phyloP scores from a whole-genome alignment of 441 rosid species.

The Viola pubescens region DNA sequence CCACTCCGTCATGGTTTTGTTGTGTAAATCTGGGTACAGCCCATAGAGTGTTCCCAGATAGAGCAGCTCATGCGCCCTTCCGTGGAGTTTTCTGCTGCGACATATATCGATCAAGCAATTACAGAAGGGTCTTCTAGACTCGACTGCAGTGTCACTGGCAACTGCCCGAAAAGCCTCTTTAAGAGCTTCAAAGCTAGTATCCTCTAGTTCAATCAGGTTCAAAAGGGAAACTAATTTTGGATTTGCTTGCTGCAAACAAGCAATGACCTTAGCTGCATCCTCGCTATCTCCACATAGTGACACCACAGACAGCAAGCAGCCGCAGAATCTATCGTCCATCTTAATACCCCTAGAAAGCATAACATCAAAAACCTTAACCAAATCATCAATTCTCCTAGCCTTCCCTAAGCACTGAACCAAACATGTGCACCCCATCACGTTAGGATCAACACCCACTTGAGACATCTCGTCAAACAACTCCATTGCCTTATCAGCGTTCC shows the following conservation, averaged over 20 bases:
- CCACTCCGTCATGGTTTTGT: slow-evolving; percentile 63
- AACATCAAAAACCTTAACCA: slow-evolving; percentile 51
- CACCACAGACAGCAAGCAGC: slow-evolving; percentile 75
- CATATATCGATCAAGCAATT: slow-evolving; percentile 89
- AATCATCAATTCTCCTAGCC: slow-evolving; percentile 55
- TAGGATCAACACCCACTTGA: slow-evolving; percentile 40
- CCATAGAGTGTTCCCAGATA: slow-evolving; percentile 78
- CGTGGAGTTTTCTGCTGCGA: slow-evolving; percentile 38
- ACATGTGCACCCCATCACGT: slow-evolving; percentile 91
- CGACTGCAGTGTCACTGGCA: slow-evolving; percentile 45
- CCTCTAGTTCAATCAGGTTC: slow-evolving; percentile 42
- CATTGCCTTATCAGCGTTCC: slow-evolving; percentile 65
- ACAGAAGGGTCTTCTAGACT: slow-evolving; percentile 77
- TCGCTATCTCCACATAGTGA: slow-evolving; percentile 50
- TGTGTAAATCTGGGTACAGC: slow-evolving; percentile 68
- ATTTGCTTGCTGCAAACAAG: slow-evolving; percentile 61
- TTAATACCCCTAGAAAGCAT: slow-evolving; percentile 47
- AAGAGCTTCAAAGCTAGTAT: slow-evolving; percentile 34
- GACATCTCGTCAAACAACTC: slow-evolving; percentile 61
- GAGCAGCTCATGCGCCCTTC: slow-evolving; percentile 76
- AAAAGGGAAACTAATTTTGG: slow-evolving; percentile 50
- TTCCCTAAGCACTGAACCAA: slow-evolving; percentile 81
- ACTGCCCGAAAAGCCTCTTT: slow-evolving; percentile 59
- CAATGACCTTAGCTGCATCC: slow-evolving; percentile 51
- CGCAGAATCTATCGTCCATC: slow-evolving; percentile 81